Evolutionary conservation across 257 asterid species (phyloP), one percentile per base, ranked within the genome.

Genomic region (Solanum acaule): DNA sequence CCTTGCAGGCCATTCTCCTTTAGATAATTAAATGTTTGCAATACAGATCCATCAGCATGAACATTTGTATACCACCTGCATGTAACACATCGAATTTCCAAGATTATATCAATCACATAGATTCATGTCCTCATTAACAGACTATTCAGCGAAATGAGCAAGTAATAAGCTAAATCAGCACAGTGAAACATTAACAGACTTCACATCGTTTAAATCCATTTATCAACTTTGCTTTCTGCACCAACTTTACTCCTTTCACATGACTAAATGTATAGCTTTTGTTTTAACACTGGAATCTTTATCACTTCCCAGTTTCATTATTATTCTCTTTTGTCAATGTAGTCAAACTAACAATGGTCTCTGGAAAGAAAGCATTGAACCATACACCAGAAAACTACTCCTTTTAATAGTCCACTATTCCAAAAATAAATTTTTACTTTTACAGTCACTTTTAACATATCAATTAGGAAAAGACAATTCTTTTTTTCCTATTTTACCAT

Each of bases 1-100:
- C 98, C 99, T 87, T 93, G 92, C 31, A 95, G 90, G 34, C 98
- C 99, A 92, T 95, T 88, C 78, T 93, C 93, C 91, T 89, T 90
- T 6, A 96, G 91, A 91, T 91, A 94, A 84, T 91, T 89, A 87
- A 89, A 93, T 27, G 99, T 93, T 89, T 94, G 96, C 93, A 93
- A 73, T 35, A 95, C 89, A 49, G 98, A 96, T 35, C 99, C 99
- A 90, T 96, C 96, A 10, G 99, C 98, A 88, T 95, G 98, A 70
- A 96, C 99, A 98, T 95, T 96, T 34, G 98, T 95, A 88, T 96
- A 96, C 99, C 99, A 96, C 92, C 99, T 96, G 94, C 91, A 89
- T 52, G 86, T 70, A 90, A 84, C 86, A 72, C 61, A 92, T 63
- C 84, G 22, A 87, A 29, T 86, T 31, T 35, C 37, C 67, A 56